Evolutionary conservation across 768 basidiomycete genomes (phyloP).

Genomic region (Pulveroboletus frians): DNA sequence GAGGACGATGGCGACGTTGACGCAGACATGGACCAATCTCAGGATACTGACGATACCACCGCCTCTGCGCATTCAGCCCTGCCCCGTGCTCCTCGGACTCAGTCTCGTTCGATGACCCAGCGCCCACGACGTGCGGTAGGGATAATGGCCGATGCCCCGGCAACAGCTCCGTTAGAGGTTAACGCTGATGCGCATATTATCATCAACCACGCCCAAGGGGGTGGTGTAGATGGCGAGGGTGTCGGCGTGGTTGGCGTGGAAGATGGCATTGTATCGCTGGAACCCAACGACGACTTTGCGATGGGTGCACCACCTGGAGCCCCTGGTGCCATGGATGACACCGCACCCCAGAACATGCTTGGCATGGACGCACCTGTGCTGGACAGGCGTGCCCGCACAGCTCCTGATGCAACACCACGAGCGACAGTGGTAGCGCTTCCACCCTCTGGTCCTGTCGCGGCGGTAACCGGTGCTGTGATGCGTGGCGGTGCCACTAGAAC

Average conservation of each 20-base stretch:
- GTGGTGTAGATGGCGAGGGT: constrained; percentile 36
- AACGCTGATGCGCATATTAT: constrained; percentile 49
- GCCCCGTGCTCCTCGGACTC: constrained; percentile 25
- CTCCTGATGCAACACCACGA: constrained; percentile 59
- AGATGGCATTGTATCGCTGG: constrained; percentile 70
- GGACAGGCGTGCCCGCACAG: constrained; percentile 34
- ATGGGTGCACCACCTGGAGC: constrained; percentile 90
- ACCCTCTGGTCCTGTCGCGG: constrained; percentile 15
- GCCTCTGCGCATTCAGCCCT: constrained; percentile 27
- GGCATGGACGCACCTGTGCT: constrained; percentile 24
- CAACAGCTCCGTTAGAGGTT: constrained; percentile 33
- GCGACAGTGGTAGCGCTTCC: constrained; percentile 58
- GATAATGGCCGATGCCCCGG: constrained; percentile 40
- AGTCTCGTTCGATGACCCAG: constrained; percentile 31
- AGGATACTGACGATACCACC: constrained; percentile 31
- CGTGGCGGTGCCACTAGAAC: constrained; percentile 11
- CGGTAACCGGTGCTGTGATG: constrained; percentile 10
- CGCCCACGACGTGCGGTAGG: constrained; percentile 42
- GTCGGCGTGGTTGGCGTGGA: constrained; percentile 51
- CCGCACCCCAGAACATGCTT: constrained; percentile 23
- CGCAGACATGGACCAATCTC: constrained; percentile 45
- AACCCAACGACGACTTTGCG: constrained; percentile 82
- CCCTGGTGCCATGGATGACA: constrained; percentile 67
- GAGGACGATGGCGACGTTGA: constrained; percentile 67
- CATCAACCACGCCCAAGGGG: constrained; percentile 43